These are phyloP conservation scores for Euptelea pleiosperma DNA, from an alignment of 164 flowering plant genomes.

Conservation along the genomic window DNA sequence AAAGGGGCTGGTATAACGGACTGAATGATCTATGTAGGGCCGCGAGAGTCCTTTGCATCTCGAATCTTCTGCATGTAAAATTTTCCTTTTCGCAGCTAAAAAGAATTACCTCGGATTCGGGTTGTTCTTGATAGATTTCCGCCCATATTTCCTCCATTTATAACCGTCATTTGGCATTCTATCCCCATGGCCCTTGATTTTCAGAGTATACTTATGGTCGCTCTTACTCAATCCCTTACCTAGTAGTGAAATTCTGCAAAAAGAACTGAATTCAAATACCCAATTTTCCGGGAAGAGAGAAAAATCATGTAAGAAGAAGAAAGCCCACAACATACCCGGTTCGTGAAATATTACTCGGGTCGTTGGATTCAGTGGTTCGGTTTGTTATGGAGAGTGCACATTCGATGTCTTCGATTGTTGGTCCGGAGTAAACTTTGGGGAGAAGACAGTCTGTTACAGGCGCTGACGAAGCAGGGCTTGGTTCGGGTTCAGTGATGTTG, in stretches of 20 bases:
- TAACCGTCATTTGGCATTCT: slow-evolving; percentile 83
- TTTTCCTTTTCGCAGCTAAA: no score
- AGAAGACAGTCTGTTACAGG: slow-evolving; percentile 15
- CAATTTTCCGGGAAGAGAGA: background rate
- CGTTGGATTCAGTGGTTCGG: slow-evolving; percentile 10
- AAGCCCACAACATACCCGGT: slow-evolving; percentile 32
- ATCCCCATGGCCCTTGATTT: slow-evolving; percentile 57
- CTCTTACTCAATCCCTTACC: slow-evolving; percentile 45
- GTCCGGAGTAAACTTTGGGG: slow-evolving; percentile 46
- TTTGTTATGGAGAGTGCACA: slow-evolving; percentile 36
- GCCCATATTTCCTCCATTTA: slow-evolving; percentile 96
- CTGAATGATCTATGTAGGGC: no score
- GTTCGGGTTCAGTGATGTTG: slow-evolving; percentile 12
- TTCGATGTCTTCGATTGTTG: slow-evolving; percentile 52
- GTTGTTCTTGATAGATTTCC: slow-evolving; percentile 88
- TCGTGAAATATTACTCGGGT: slow-evolving; percentile 12
- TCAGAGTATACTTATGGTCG: slow-evolving; percentile 69
- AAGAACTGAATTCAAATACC: no score
- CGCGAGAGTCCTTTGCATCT: no score
- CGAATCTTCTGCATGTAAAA: no score
- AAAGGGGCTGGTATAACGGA: no score
- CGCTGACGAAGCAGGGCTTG: slow-evolving; percentile 8
- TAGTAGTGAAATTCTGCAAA: slow-evolving; percentile 36
- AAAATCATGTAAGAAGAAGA: no score
- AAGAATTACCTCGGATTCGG: slow-evolving; percentile 67